Evolutionary conservation across 2,329 filamentous ascomycete species (phyloP).

Genomic region (Eutypa lata): DNA sequence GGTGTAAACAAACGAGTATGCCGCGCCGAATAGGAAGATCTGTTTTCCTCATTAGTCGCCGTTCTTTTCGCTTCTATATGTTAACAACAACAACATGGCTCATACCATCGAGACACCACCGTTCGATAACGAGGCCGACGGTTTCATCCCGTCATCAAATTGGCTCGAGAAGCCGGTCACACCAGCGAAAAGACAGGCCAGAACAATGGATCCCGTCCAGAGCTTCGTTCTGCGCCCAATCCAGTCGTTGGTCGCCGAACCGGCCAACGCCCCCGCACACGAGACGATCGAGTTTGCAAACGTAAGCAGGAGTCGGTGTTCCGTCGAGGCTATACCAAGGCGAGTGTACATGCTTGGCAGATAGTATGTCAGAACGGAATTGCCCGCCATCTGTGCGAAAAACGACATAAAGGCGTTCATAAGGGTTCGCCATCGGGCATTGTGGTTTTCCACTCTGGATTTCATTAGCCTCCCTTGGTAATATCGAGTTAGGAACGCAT

Average conservation of each 20-base stretch:
- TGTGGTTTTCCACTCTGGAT: constrained; percentile 13
- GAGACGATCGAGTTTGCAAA: constrained; percentile 5
- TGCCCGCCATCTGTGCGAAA: constrained; percentile 5
- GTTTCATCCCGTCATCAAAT: constrained; percentile 11
- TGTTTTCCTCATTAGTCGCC: neutral
- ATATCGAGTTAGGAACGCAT: neutral
- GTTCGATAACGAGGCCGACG: constrained; percentile 4
- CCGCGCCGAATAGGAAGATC: constrained; percentile 13
- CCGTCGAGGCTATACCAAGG: constrained; percentile 11
- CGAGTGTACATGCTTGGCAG: constrained; percentile 13
- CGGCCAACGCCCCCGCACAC: constrained; percentile 19
- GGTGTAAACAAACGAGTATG: constrained; percentile 13
- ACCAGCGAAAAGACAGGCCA: constrained; percentile 9
- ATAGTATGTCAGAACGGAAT: constrained; percentile 10
- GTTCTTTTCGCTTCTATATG: too few species aligned
- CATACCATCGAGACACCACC: constrained; percentile 17
- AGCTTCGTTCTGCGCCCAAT: constrained; percentile 23
- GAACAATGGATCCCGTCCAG: constrained; percentile 11
- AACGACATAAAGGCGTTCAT: constrained; percentile 10
- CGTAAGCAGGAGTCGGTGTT: constrained; percentile 7
- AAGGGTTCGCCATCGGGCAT: constrained; percentile 17
- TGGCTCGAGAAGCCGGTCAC: constrained; percentile 19
- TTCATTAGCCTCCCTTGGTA: neutral
- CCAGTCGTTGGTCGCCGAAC: constrained; percentile 28
- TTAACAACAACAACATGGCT: constrained; percentile 5